Evolutionary conservation across 179 eudicot species (phyloP).

Genomic region (Corrigiola litoralis): DNA sequence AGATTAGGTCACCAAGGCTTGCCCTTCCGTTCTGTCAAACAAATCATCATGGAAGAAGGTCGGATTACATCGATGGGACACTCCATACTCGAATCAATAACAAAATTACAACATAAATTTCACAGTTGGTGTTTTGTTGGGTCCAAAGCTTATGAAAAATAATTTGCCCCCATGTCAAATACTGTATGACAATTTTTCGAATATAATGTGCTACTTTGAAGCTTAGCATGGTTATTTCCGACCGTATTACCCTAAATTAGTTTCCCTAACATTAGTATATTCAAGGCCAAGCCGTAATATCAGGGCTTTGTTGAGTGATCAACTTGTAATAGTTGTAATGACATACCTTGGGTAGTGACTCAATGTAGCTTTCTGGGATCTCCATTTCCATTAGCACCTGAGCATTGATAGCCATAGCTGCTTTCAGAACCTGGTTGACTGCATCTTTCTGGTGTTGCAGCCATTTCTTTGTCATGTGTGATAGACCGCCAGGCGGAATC

Average conservation of each 20-base stretch:
- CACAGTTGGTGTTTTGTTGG: too few species aligned
- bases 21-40: constrained; percentile 70
- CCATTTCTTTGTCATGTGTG: constrained; percentile 63
- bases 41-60: background rate
- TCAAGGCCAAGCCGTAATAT: too few species aligned
- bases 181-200: too few species aligned
- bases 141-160: too few species aligned
- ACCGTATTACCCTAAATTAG: too few species aligned
- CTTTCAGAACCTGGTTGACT: constrained; percentile 90
- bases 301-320: too few species aligned
- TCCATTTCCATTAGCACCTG: constrained; percentile 83
- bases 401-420: constrained; percentile 93
- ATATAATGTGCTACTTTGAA: too few species aligned
- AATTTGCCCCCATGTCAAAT: too few species aligned
- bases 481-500: constrained; percentile 67
- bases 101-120: too few species aligned
- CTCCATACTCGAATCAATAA: background rate
- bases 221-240: too few species aligned
- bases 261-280: too few species aligned
- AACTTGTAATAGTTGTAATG: background rate
- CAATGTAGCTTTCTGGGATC: constrained; percentile 83
- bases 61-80: background rate
- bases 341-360: constrained; percentile 79
- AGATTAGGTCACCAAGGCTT: constrained; percentile 77
- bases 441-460: constrained; percentile 72